Evolutionary conservation across 2,329 filamentous ascomycete genomes (phyloP).

Genomic region (Clonostachys rosea): DNA sequence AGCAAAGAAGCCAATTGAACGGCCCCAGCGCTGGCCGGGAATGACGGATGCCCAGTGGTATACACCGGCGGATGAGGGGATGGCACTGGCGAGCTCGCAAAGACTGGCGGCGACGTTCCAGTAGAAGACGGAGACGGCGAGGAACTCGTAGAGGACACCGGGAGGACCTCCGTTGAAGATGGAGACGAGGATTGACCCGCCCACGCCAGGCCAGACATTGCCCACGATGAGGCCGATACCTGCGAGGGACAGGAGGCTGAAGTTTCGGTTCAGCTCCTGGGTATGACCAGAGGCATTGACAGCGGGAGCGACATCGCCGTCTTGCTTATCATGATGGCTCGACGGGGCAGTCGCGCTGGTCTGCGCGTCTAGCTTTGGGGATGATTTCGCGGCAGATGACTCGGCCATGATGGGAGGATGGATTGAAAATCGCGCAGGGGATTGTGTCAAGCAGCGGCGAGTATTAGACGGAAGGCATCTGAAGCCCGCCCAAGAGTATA

Average conservation of each 20-base stretch:
- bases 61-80: constrained; percentile 56
- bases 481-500: too few relatives aligned
- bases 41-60: constrained; percentile 60
- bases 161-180: constrained; percentile 59
- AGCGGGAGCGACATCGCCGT: background rate
- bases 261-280: constrained; percentile 30
- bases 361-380: too few relatives aligned
- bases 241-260: constrained; percentile 32
- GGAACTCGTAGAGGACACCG: constrained; percentile 58
- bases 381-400: too few relatives aligned
- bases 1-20: constrained; percentile 39
- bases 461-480: too few relatives aligned
- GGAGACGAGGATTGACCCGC: constrained; percentile 39
- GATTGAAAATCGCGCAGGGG: too few relatives aligned
- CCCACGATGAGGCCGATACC: constrained; percentile 34
- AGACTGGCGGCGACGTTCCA: constrained; percentile 53
- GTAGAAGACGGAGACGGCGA: constrained; percentile 44
- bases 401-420: too few relatives aligned
- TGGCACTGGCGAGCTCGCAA: constrained; percentile 55
- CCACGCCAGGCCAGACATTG: constrained; percentile 37
- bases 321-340: too few relatives aligned
- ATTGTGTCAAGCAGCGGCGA: too few relatives aligned
- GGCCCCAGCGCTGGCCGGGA: constrained; percentile 43
- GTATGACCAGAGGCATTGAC: constrained; percentile 34
- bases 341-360: too few relatives aligned